Base-by-base conservation (phyloP, 2,329 filamentous ascomycete species). In the Iodosphaeria phyllophila region DNA sequence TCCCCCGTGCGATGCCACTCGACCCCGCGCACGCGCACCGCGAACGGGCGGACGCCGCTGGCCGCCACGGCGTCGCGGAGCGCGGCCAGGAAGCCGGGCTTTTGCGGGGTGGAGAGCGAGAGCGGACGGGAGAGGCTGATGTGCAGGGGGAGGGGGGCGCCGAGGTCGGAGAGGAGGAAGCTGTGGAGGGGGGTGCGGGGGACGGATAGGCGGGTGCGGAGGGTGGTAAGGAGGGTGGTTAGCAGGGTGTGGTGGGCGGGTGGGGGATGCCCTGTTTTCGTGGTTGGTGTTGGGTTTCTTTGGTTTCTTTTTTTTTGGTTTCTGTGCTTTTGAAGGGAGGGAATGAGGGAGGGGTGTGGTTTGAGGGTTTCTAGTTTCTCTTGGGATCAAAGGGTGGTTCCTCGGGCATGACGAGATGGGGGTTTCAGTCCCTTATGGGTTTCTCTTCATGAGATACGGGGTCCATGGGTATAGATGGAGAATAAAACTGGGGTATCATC, bases 51-150 rank as follows among this genome's bases (percentile, higher is more conserved):
- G 34, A 64, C 43, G 16, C 47, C 35, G 21, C 53, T 54, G 4
- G 41, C 30, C 24, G 46, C 30, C 28, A 46, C 30, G 18, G 39
- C 36, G 3, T 28, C 42, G 18, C 51, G 44, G 5, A 92, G 44
- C 0, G 49, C 47, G 4, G 61, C 48, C 5, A 76, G 52, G 41
- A 92, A 93, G 0, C 34, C 37, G 15, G 74, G 67, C 35, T 79
- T 80, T 33, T 74, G 60, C n/a, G 71, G 59, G 0, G 78, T 83
- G 23, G 58, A 55, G 16, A 98, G 65, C 8, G 72, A 63, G 25
- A 95, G 54, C 0, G 89, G 76, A 5, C 80, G 64, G 6, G 89
- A 95, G 5, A 98, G 62, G 36, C 83, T 92, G 40, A 98, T 72
- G 48, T 98, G 89, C 23, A 98, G 60, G 3, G 86, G 86, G 24